phyloP scores from a whole-genome alignment of 768 basidiomycete genomes.

The Pholiota microspora region DNA sequence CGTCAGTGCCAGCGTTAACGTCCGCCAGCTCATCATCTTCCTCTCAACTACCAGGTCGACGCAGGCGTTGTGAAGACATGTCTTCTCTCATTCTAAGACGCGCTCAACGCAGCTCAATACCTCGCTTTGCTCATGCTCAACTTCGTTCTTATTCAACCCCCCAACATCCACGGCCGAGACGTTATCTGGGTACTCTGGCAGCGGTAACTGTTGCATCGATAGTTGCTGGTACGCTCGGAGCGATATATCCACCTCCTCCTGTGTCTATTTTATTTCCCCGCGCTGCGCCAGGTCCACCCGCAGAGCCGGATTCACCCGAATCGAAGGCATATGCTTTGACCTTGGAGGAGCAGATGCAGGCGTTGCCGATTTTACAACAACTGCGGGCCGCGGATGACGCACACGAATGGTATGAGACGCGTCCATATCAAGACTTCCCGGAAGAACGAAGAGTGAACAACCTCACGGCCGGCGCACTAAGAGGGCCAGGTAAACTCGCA shows the following conservation, averaged over 20 bases:
- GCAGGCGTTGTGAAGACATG: background rate
- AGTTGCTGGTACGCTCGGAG: constrained; percentile 52
- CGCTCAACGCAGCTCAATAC: background rate
- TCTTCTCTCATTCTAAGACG: constrained; percentile 1
- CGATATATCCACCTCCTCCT: constrained; percentile 68
- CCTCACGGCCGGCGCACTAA: constrained; percentile 80
- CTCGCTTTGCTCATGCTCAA: background rate
- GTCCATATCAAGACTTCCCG: constrained; percentile 71
- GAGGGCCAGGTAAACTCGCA: constrained; percentile 85
- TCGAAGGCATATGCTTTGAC: constrained; percentile 53
- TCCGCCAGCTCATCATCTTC: background rate
- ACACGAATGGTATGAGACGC: constrained; percentile 70
- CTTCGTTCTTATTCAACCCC: constrained; percentile 16
- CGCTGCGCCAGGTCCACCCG: constrained; percentile 66
- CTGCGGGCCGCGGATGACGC: constrained; percentile 49
- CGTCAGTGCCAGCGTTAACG: background rate
- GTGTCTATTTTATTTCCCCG: constrained; percentile 73
- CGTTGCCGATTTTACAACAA: constrained; percentile 52
- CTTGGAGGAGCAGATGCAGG: constrained; percentile 70
- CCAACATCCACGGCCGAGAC: constrained; percentile 13
- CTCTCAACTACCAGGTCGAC: background rate
- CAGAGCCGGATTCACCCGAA: constrained; percentile 51
- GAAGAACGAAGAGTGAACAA: constrained; percentile 78
- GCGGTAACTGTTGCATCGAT: constrained; percentile 32
- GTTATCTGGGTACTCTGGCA: constrained; percentile 26